Evolutionary conservation across 129 eudicot species (phyloP).

Genomic region (Flaveria bidentis): DNA sequence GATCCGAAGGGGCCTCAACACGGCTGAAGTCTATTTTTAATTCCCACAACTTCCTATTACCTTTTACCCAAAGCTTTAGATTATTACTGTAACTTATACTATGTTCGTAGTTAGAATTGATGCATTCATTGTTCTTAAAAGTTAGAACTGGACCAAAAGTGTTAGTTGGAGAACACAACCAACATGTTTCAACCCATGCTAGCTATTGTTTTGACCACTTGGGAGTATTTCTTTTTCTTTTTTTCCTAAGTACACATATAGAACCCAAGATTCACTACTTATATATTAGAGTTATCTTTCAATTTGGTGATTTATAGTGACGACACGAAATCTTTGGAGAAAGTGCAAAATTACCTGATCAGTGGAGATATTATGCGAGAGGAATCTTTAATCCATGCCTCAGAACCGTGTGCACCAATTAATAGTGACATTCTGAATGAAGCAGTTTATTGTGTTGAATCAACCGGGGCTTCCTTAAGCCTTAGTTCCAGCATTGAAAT

Average conservation of each 20-base stretch:
- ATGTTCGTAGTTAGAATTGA: not conserved
- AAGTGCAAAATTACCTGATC: conserved; percentile 38
- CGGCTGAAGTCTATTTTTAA: not conserved
- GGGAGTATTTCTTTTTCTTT: not conserved
- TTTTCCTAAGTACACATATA: not conserved
- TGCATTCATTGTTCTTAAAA: not conserved
- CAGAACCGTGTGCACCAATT: conserved; percentile 1
- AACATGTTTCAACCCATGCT: not conserved
- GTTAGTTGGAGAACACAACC: not conserved
- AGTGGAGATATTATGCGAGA: conserved; percentile 9
- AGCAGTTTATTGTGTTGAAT: not conserved
- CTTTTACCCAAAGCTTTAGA: not conserved
- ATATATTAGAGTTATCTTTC: not conserved
- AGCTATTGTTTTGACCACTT: not conserved
- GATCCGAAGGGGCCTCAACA: too few species aligned
- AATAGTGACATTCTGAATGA: conserved; percentile 8
- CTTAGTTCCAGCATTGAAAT: conserved; percentile 10
- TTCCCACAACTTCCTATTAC: not conserved
- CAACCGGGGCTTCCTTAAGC: conserved; percentile 5
- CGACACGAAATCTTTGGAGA: conserved; percentile 41
- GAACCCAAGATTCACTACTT: conserved; percentile 1
- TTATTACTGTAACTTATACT: not conserved
- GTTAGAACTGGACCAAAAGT: not conserved
- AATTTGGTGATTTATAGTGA: conserved; percentile 46
- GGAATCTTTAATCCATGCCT: conserved; percentile 1